Percentiles rank a stretch among this genome's conserved stretches.
Conservation (phyloP, 768 basidiomycete species). For the Crassisporium funariophilum region DNA sequence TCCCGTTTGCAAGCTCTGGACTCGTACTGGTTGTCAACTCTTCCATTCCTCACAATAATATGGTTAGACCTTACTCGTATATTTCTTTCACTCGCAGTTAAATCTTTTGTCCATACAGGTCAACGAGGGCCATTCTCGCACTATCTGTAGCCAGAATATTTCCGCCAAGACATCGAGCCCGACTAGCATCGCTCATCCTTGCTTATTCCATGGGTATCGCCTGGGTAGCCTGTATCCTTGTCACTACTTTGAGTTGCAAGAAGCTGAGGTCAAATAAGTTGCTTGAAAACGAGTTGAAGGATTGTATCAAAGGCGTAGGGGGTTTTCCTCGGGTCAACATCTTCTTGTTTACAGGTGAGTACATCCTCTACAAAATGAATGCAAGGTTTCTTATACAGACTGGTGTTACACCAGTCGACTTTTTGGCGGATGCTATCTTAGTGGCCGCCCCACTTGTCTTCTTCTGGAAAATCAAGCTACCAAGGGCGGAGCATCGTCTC, state of each 20-base stretch:
- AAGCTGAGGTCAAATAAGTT: too few relatives aligned
- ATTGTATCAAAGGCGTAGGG: slow-evolving; percentile 2
- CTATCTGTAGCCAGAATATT: slow-evolving; percentile 9
- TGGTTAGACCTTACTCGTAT: slow-evolving; percentile 2
- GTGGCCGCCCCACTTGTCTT: slow-evolving; percentile 23
- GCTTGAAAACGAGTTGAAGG: not conserved
- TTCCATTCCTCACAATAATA: slow-evolving; percentile 1
- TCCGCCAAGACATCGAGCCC: slow-evolving; percentile 5
- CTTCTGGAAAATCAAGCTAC: slow-evolving; percentile 23
- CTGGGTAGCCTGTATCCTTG: not conserved
- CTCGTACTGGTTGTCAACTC: slow-evolving; percentile 6
- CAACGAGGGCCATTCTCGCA: slow-evolving; percentile 2
- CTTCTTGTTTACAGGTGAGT: slow-evolving; percentile 4
- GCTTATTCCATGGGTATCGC: not conserved
- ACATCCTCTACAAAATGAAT: too few relatives aligned
- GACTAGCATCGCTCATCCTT: not conserved
- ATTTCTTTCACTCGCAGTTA: not conserved
- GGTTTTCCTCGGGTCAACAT: slow-evolving; percentile 1
- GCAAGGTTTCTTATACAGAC: too few relatives aligned
- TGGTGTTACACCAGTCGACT: too few relatives aligned
- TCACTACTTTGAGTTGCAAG: slow-evolving; percentile 3
- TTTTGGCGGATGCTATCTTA: too few relatives aligned
- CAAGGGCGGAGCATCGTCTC: slow-evolving; percentile 19
- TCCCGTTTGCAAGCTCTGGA: not conserved
- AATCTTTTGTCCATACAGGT: not conserved